These are phyloP conservation scores for Cephaloascus fragrans DNA, from an alignment of 805 yeast genomes.

Conservation along the genomic window DNA sequence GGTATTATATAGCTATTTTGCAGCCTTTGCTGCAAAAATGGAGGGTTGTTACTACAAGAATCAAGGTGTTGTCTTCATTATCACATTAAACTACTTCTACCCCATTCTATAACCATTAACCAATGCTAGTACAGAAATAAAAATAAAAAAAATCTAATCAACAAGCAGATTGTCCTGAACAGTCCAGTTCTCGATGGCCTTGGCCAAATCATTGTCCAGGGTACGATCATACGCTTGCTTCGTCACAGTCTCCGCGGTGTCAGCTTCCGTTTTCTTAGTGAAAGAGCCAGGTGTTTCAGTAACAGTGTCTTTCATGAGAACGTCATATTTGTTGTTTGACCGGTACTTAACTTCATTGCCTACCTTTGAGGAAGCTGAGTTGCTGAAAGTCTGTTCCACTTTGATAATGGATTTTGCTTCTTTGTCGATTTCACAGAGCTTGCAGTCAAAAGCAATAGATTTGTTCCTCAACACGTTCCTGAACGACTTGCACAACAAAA, in stretches of 20 bases:
- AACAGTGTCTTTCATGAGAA: neutral
- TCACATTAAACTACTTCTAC: too few species aligned
- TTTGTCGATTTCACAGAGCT: constrained; percentile 31
- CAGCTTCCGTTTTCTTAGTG: neutral
- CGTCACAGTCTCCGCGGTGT: neutral
- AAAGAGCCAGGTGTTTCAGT: neutral
- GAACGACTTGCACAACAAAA: constrained; percentile 25
- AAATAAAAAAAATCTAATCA: too few species aligned
- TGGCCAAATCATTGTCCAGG: too few species aligned
- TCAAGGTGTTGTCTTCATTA: too few species aligned
- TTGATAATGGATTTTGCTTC: constrained; percentile 9
- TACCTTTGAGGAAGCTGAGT: neutral
- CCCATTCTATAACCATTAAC: too few species aligned
- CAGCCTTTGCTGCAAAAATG: too few species aligned
- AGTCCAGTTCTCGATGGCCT: too few species aligned
- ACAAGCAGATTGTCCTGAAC: too few species aligned
- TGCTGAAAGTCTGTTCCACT: neutral
- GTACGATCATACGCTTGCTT: neutral
- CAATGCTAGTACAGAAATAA: too few species aligned
- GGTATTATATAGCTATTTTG: too few species aligned
- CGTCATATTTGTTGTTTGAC: neutral
- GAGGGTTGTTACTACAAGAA: too few species aligned
- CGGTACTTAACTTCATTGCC: constrained; percentile 4
- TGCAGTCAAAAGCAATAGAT: constrained; percentile 41
- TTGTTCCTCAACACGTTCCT: constrained; percentile 20